Base-by-base conservation (phyloP, 768 basidiomycete genomes). In the Amanita inopinata region DNA sequence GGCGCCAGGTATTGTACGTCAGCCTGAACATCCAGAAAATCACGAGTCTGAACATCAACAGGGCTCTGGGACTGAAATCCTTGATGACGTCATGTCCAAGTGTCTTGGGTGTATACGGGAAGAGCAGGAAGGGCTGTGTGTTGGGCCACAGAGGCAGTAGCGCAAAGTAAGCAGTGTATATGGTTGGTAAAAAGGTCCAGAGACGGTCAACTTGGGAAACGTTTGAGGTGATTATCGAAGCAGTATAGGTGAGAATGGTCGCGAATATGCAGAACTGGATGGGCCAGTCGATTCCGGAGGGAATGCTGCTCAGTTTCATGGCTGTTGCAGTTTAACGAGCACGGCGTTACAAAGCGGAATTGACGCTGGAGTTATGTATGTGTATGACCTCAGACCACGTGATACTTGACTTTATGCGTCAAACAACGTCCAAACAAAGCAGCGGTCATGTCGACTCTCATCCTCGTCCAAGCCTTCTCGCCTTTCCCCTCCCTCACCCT, bases 141-240 rank as follows among this genome's bases (percentile, higher is more conserved):
- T 57, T 53, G 3, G 71, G 73, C 53, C 70, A 67, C 5, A 83
- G 61, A 0, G 88, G 91, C 2, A 84, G 60, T 20, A 96, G 64
- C 0, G 91, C 83, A 56, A 78, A 90, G 56, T 88, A 88, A 1
- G 80, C 77, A 0, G 81, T 76, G 61, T 93, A 94, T 14, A 93
- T 69, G 5, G 82, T 71, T 0, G 93, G 92, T 25, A 87, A 52
- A 58, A 91, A 77, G 0, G 85, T 77, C 79, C 79, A 81, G 19
- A 90, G 55, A 20, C 87, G 76, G 63, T 97, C 90, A 18, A 93
- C 89, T 56, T 91, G 87, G 1, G 83, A 87, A 36, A 85, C 82
- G 52, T 93, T 92, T 31, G 73, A 70, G 0, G 85, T 89, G 27
- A 84, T 34, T 17, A 88, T 38, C 5, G 83, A 84, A 3, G 71